Conservation (phyloP, 495 filamentous ascomycete species). For the Hypoxylon trugodes region DNA sequence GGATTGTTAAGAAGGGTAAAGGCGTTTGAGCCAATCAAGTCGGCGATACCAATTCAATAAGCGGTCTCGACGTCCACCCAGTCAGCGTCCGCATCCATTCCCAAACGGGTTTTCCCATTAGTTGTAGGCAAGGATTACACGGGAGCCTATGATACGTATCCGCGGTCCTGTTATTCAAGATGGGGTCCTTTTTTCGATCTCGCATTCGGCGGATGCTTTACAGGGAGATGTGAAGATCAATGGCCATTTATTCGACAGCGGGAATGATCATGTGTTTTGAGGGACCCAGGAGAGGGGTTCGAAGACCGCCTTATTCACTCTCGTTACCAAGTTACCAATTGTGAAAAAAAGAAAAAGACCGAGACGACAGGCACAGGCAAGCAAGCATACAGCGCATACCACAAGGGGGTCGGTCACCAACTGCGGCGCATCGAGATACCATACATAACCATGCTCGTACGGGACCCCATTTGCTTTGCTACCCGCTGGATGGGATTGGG, state of each 20-base stretch:
- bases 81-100: slow-evolving; percentile 34
- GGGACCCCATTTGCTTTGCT: no score
- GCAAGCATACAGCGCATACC: no score
- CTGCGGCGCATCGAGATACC: slow-evolving; percentile 30
- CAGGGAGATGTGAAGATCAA: slow-evolving; percentile 36
- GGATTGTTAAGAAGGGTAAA: slow-evolving; percentile 36
- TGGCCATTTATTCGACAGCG: slow-evolving; percentile 28
- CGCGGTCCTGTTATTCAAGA: slow-evolving; percentile 33
- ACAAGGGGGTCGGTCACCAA: not conserved
- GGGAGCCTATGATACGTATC: slow-evolving; percentile 37
- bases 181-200: slow-evolving; percentile 30
- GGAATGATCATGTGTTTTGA: slow-evolving; percentile 35
- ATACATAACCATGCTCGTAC: no score
- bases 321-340: slow-evolving; percentile 31
- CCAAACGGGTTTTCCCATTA: slow-evolving; percentile 36
- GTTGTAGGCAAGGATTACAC: slow-evolving; percentile 37
- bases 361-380: slow-evolving; percentile 27
- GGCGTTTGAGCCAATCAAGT: slow-evolving; percentile 33
- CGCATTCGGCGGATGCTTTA: slow-evolving; percentile 38
- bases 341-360: slow-evolving; percentile 17
- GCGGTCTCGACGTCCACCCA: slow-evolving; percentile 35
- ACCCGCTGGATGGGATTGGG: no score
- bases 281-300: slow-evolving; percentile 37
- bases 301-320: slow-evolving; percentile 16
- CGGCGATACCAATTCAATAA: slow-evolving; percentile 20